These are phyloP conservation scores for Taiozyma sp. DNA, from an alignment of 1,139 yeast genomes.

Conservation along the genomic window DNA sequence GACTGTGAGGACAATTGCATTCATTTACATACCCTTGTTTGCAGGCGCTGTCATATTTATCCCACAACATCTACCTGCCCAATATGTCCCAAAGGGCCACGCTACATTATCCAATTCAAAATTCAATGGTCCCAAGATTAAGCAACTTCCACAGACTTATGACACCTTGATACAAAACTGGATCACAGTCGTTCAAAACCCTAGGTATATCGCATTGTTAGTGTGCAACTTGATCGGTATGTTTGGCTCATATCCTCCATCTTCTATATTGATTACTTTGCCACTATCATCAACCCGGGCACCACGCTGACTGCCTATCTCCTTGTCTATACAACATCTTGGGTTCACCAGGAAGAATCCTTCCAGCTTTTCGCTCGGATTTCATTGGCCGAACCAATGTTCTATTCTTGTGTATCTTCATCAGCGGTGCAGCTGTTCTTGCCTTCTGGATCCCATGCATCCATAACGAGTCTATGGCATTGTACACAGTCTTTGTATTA, in stretches of 20 bases:
- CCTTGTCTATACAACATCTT: slow-evolving; percentile 17
- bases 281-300: slow-evolving; percentile 12
- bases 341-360: slow-evolving; percentile 20
- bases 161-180: slow-evolving; percentile 8
- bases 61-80: slow-evolving; percentile 13
- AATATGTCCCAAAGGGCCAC: slow-evolving; percentile 7
- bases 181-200: slow-evolving; percentile 8
- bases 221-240: slow-evolving; percentile 14
- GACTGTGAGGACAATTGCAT: slow-evolving; percentile 18
- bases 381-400: slow-evolving; percentile 17
- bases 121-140: slow-evolving; percentile 9
- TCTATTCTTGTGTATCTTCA: slow-evolving; percentile 6
- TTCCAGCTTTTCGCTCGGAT: slow-evolving; percentile 19
- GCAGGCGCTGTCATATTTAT: slow-evolving; percentile 9
- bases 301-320: slow-evolving; percentile 11
- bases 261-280: slow-evolving; percentile 21
- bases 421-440: slow-evolving; percentile 7
- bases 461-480: slow-evolving; percentile 5
- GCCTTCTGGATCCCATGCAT: slow-evolving; percentile 18
- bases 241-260: slow-evolving; percentile 21
- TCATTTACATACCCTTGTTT: slow-evolving; percentile 16
- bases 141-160: slow-evolving; percentile 9
- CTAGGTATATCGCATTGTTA: slow-evolving; percentile 8
- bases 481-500: slow-evolving; percentile 14
- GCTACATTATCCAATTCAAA: slow-evolving; percentile 17